phyloP scores from a whole-genome alignment of 78 protist genomes.

The Anaeramoeba flamelloides region DNA sequence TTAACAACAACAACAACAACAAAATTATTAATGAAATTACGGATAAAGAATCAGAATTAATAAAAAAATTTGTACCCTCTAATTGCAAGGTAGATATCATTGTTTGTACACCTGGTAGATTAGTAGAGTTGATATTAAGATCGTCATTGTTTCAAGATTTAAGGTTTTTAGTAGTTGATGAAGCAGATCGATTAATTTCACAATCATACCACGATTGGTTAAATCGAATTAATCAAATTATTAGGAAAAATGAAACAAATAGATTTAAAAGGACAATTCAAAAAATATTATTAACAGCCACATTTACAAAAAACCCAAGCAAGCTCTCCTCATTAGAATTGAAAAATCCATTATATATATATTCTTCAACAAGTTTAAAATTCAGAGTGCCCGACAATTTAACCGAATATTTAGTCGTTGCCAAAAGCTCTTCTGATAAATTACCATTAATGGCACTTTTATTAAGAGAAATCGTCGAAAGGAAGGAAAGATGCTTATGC shows the following conservation, averaged over 20 bases:
- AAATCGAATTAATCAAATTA: neutral
- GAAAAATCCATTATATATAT: neutral
- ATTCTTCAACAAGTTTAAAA: neutral
- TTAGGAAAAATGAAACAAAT: neutral
- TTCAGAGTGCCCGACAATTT: neutral
- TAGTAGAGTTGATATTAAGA: neutral
- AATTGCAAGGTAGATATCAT: neutral
- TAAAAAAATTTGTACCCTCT: neutral
- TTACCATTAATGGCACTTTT: neutral
- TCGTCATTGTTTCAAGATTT: neutral
- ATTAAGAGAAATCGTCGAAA: neutral
- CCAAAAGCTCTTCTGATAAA: neutral
- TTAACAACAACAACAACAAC: no score
- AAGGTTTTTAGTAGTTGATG: neutral
- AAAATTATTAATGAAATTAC: no score
- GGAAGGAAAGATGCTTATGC: neutral
- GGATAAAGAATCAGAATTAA: neutral
- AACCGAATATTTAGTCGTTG: neutral
- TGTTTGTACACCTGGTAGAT: neutral
- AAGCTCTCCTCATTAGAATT: neutral
- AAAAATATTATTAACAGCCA: neutral
- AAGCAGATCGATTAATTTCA: neutral
- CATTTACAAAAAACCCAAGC: neutral
- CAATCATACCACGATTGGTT: neutral
- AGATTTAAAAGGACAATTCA: neutral